These are phyloP conservation scores for Pittosporum tobira DNA, from an alignment of 129 eudicot genomes.

Conservation along the genomic window DNA sequence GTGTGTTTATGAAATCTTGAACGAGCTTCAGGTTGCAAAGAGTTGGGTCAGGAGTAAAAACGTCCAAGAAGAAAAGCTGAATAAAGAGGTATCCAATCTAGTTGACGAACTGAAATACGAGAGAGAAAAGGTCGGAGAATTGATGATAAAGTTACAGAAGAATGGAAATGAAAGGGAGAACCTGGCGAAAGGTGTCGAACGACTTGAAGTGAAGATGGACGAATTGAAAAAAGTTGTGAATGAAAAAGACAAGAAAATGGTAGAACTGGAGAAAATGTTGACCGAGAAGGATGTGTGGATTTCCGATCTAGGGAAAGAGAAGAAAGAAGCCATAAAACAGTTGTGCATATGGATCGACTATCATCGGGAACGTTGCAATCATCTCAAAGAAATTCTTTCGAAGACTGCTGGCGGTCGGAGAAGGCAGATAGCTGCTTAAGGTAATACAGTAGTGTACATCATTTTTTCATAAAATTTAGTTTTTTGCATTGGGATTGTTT, in stretches of 20 bases:
- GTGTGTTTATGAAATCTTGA: constrained; percentile 44
- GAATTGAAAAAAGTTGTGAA: constrained; percentile 23
- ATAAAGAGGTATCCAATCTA: constrained; percentile 24
- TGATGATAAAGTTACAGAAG: constrained; percentile 22
- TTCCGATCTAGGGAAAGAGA: constrained; percentile 59
- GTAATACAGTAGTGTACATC: neutral
- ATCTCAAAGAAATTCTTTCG: constrained; percentile 37
- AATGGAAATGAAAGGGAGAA: constrained; percentile 36
- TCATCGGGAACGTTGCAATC: constrained; percentile 45
- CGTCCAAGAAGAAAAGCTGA: constrained; percentile 34
- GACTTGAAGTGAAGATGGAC: constrained; percentile 34
- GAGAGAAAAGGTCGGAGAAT: constrained; percentile 32
- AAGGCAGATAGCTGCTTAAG: constrained; percentile 28
- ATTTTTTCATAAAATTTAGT: constrained; percentile 4
- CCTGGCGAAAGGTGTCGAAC: constrained; percentile 23
- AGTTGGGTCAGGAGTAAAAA: constrained; percentile 36
- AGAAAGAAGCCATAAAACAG: constrained; percentile 83
- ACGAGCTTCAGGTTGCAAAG: constrained; percentile 51
- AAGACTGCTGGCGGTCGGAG: constrained; percentile 28
- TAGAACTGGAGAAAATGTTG: constrained; percentile 37
- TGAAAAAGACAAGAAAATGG: constrained; percentile 39
- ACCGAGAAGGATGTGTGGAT: constrained; percentile 52
- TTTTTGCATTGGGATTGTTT: no score
- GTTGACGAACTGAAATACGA: constrained; percentile 20
- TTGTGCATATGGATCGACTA: constrained; percentile 70